Conservation (phyloP, 2,329 filamentous ascomycete genomes). For the Verticillium nonalfalfae region DNA sequence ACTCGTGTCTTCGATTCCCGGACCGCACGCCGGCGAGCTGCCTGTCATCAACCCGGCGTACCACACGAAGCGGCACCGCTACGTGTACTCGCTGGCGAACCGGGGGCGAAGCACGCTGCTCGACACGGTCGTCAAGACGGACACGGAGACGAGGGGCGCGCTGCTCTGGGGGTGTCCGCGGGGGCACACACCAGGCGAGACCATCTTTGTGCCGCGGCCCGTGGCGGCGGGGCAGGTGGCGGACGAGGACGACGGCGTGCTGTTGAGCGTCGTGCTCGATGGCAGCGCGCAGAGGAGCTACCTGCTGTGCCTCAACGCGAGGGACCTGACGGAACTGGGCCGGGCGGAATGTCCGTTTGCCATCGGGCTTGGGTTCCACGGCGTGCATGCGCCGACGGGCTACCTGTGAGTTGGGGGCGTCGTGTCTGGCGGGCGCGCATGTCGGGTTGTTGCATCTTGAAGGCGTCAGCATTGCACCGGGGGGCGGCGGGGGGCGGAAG, state of each 20-base stretch:
- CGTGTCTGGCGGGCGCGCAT: no score
- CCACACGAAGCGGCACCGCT: slow-evolving; percentile 47
- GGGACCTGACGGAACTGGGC: slow-evolving; percentile 55
- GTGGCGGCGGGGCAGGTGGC: slow-evolving; percentile 24
- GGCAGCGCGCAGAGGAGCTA: slow-evolving; percentile 54
- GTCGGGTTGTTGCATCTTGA: background rate
- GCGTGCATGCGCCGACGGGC: slow-evolving; percentile 31
- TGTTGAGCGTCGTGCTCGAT: slow-evolving; percentile 60
- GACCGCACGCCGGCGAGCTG: slow-evolving; percentile 54
- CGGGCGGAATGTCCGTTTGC: slow-evolving; percentile 56
- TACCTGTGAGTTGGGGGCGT: background rate
- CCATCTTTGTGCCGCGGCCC: slow-evolving; percentile 53
- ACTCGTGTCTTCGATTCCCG: slow-evolving; percentile 36
- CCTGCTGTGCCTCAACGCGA: slow-evolving; percentile 58
- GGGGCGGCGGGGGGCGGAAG: no score
- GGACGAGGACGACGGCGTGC: slow-evolving; percentile 56
- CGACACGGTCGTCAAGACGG: slow-evolving; percentile 61
- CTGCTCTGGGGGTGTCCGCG: slow-evolving; percentile 49
- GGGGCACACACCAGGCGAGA: slow-evolving; percentile 62
- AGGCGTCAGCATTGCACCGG: background rate
- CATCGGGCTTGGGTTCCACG: slow-evolving; percentile 61
- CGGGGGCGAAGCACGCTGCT: slow-evolving; percentile 53
- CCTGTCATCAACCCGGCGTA: slow-evolving; percentile 58
- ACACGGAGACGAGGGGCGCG: slow-evolving; percentile 44
- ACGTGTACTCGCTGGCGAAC: slow-evolving; percentile 51